Base-by-base conservation (phyloP, 306 rosid species). In the Cucurbita maxima region DNA sequence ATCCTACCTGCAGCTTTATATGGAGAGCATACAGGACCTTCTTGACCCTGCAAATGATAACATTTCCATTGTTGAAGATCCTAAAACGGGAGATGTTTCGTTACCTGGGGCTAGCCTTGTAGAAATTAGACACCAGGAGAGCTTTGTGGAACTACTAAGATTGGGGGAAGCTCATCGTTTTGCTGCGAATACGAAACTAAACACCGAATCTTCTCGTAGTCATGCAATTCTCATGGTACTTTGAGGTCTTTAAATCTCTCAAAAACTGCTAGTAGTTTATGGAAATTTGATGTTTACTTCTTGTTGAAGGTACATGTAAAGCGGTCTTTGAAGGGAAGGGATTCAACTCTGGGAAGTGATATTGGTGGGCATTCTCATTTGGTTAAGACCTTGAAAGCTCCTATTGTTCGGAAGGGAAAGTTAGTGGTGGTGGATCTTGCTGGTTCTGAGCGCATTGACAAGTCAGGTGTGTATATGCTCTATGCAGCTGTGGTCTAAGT, bases 141-240 rank as follows among this genome's bases (percentile, higher is more conserved):
- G 86, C 82, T 91, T 95, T 75, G 19, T 95, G 69, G 97, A 91
- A 81, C 88, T 95, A 44, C 86, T 95, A 74, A 82, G 90, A 76
- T 67, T 95, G 73, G 99, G 99, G 78, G 99, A 95, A 82, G 96
- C 92, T 78, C 99, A 91, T 75, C 97, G 97, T 75, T 89, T 85
- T 84, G 97, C 99, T 78, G 92, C 99, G 30, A 95, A 95, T 87
- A 91, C 99, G 45, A 91, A 95, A 78, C 77, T 95, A 80, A 95
- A 95, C 74, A 88, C 99, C 22, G 97, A 95, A 81, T 95, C 99
- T 83, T 95, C 99, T 70, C 88, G 99, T 83, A 95, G 99, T 81
- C 99, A 95, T 83, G 99, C 99, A 47, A 89, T 95, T 84, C 81
- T 95, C 56, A 91, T 95, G 99, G 99, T 95, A 30, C 74, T 77